A percentile compares a stretch with the other conserved stretches of the same genome.
Conservation (phyloP, 2,329 filamentous ascomycete species). For the Colletotrichum aenigma region DNA sequence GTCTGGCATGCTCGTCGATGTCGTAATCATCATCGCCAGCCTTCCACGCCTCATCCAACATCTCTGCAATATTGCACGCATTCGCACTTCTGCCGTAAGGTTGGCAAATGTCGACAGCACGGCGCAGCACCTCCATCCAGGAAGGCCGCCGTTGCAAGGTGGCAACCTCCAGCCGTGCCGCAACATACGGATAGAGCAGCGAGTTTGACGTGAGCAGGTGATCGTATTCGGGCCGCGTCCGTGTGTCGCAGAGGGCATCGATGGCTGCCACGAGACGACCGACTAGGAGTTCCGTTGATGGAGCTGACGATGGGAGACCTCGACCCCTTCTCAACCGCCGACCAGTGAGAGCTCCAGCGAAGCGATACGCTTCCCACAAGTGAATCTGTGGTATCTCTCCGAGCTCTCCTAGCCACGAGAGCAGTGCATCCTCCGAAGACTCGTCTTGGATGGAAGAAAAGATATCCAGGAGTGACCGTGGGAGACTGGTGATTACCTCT, state of each 20-base stretch:
- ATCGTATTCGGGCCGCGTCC: not conserved
- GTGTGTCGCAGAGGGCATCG: not conserved
- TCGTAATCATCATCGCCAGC: slow-evolving; percentile 1
- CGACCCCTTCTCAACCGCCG: not conserved
- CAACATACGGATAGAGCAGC: slow-evolving; percentile 27
- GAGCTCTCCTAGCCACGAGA: not conserved
- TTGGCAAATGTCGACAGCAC: not conserved
- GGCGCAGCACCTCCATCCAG: slow-evolving; percentile 10
- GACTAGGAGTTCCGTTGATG: not conserved
- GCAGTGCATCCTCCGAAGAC: not conserved
- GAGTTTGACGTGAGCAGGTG: slow-evolving; percentile 20
- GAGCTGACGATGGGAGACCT: not conserved
- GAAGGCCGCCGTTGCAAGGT: slow-evolving; percentile 4
- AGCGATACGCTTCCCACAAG: not conserved
- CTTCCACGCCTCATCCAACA: not conserved
- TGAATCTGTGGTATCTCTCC: not conserved
- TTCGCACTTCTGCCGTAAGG: not conserved
- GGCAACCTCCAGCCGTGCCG: slow-evolving; percentile 26
- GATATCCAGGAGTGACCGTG: not conserved
- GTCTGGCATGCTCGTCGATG: not conserved
- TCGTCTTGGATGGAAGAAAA: not conserved
- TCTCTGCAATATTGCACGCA: not conserved
- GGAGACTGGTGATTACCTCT: not conserved
- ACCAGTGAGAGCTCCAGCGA: not conserved
- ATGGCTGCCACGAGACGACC: not conserved